phyloP scores from a whole-genome alignment of 176 grass and related monocot genomes.

The Oryza longistaminata region DNA sequence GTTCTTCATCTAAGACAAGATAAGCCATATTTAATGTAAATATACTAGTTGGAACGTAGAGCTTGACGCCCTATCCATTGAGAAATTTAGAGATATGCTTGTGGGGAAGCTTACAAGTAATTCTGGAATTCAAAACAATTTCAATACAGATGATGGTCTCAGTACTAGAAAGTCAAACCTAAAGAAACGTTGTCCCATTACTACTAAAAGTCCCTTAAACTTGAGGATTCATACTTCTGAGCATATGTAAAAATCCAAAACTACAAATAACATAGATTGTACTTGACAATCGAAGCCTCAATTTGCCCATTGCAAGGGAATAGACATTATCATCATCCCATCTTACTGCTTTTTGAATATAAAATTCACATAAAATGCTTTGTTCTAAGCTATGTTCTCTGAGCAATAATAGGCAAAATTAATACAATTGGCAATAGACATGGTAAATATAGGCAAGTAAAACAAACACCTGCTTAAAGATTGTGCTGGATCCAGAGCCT shows the following conservation, averaged over 20 bases:
- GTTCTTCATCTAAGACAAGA: not conserved
- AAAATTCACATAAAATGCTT: not conserved
- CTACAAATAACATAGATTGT: not conserved
- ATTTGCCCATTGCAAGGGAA: not conserved
- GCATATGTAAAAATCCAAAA: not conserved
- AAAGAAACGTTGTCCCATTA: not conserved
- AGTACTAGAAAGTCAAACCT: not conserved
- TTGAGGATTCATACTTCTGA: not conserved
- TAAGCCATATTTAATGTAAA: not conserved
- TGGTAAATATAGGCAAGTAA: not conserved
- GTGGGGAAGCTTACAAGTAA: too few species aligned
- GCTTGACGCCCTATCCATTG: not conserved
- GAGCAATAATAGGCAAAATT: not conserved
- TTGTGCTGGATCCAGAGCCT: constrained; percentile 63
- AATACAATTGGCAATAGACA: not conserved
- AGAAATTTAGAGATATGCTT: not conserved
- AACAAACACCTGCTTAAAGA: constrained; percentile 66
- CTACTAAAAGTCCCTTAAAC: not conserved
- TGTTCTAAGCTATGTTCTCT: not conserved
- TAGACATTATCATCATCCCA: not conserved
- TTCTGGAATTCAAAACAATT: not conserved
- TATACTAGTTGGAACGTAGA: not conserved
- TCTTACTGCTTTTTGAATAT: not conserved
- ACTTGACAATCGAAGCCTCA: not conserved
- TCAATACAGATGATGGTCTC: not conserved